phyloP scores from a whole-genome alignment of 2,329 filamentous ascomycete genomes.

The Diaporthe capsici region DNA sequence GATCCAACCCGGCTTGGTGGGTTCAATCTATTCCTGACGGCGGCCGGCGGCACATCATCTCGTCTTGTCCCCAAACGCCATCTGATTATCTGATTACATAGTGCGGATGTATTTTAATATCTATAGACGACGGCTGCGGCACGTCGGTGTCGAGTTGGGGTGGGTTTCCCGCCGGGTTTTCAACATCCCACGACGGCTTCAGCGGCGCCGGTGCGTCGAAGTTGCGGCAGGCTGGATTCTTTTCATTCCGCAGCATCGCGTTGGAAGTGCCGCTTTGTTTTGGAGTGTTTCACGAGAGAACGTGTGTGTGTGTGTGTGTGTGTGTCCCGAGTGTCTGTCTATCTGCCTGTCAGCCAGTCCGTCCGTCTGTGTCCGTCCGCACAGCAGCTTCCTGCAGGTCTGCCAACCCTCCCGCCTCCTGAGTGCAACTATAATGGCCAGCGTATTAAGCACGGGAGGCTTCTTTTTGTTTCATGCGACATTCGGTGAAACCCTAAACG shows the following conservation, averaged over 20 bases:
- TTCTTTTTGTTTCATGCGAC: constrained; percentile 22
- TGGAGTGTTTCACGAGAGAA: constrained; percentile 11
- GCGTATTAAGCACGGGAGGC: neutral
- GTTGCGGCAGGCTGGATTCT: neutral
- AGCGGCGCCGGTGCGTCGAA: neutral
- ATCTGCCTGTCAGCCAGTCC: neutral
- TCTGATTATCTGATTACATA: neutral
- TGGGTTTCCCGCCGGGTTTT: neutral
- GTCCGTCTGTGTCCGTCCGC: neutral
- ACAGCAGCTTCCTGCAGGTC: neutral
- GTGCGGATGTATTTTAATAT: neutral
- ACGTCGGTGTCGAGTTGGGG: constrained; percentile 9
- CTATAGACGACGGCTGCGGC: neutral
- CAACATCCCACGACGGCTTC: neutral
- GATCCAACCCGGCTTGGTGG: constrained; percentile 17
- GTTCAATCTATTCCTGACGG: constrained; percentile 26
- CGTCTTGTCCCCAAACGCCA: constrained; percentile 16
- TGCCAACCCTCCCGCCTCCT: neutral
- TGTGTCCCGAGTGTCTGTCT: neutral
- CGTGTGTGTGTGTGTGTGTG: neutral
- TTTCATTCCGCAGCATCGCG: neutral
- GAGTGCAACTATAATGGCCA: neutral
- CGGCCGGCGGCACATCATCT: constrained; percentile 18
- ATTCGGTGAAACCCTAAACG: constrained; percentile 17
- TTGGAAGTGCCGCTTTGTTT: neutral